Evolutionary conservation across 2,329 filamentous ascomycete genomes (phyloP), one percentile per base, ranked within the genome.

Genomic region (Calonectria henricotiae): DNA sequence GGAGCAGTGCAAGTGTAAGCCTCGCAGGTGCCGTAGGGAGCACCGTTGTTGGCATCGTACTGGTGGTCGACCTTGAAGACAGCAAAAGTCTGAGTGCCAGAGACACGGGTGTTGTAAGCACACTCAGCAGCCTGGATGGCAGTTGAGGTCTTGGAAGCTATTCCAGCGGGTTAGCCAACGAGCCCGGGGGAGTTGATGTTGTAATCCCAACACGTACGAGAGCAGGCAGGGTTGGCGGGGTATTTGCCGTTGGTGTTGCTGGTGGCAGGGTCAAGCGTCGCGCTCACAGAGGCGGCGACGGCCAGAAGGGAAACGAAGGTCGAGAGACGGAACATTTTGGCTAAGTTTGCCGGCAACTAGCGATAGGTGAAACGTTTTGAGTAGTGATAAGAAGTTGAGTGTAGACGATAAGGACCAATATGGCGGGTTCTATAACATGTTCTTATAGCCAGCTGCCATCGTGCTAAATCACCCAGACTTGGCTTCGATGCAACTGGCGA

Each of bases 61-160:
- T 77, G 73, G 37, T 77, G 75, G 27, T 77, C 75, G 6, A 70
- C 65, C 47, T 66, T 68, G 73, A 77, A 77, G 47, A 77, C 62
- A 8, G 75, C 75, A 61, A 77, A 77, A 17, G 75, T 77, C 69
- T 77, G 75, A 13, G 70, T 67, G 49, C 74, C 75, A 1, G 73
- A 73, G 27, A 77, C 75, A 4, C 75, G 75, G 8, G 75, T 77
- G 69, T 77, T 77, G 65, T 76, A 73, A 6, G 75, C 73, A 15
- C 75, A 77, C 46, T 77, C 75, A 58, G 75, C 75, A 1, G 75
- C 75, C 66, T 77, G 75, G 23, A 77, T 77, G 6, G 74, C 75
- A 3, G 70, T 72, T 12, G 75, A 76, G 51, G 62, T 68, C 54
- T 77, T 77, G 41, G 75, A 64, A 27, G 75, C 75, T 77, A 25